A percentile compares a stretch with the other conserved stretches of the same genome.
These are phyloP conservation scores for Nakazawaea molendinolei DNA, from an alignment of 805 yeast genomes.

Conservation along the genomic window DNA sequence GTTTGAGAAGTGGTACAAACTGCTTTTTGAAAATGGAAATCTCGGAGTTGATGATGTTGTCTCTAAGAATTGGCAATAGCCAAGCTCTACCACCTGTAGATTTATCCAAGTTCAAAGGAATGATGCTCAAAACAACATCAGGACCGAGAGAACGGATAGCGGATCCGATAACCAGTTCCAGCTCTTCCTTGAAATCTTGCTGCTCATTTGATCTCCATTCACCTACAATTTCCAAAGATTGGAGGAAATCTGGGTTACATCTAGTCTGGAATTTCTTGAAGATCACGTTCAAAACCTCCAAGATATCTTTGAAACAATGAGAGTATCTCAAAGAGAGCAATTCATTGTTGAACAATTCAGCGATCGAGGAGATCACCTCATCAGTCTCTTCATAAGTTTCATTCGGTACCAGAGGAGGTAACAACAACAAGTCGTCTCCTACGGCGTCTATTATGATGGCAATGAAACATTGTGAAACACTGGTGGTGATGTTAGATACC, in stretches of 20 bases:
- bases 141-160: slow-evolving; percentile 85
- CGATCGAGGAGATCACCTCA: slow-evolving; percentile 41
- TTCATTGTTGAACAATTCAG: slow-evolving; percentile 44
- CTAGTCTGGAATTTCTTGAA: slow-evolving; percentile 49
- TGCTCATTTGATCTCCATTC: slow-evolving; percentile 75
- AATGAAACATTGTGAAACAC: slow-evolving; percentile 83
- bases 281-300: slow-evolving; percentile 58
- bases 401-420: slow-evolving; percentile 41
- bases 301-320: slow-evolving; percentile 66
- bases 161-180: slow-evolving; percentile 74
- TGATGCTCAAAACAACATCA: slow-evolving; percentile 60
- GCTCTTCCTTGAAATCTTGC: slow-evolving; percentile 59
- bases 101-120: slow-evolving; percentile 74
- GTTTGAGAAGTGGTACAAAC: slow-evolving; percentile 58
- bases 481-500: slow-evolving; percentile 50
- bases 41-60: slow-evolving; percentile 67
- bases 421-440: slow-evolving; percentile 50
- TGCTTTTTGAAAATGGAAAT: slow-evolving; percentile 55
- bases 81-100: slow-evolving; percentile 83
- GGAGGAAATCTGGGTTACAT: slow-evolving; percentile 57
- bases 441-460: slow-evolving; percentile 68
- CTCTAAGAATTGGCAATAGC: slow-evolving; percentile 87
- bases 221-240: slow-evolving; percentile 60
- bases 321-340: slow-evolving; percentile 69
- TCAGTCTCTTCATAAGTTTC: slow-evolving; percentile 52